Evolutionary conservation across 352 stramenopile genomes (phyloP), one percentile per base, ranked within the genome.

Genomic region (Globisporangium recalcitrans): DNA sequence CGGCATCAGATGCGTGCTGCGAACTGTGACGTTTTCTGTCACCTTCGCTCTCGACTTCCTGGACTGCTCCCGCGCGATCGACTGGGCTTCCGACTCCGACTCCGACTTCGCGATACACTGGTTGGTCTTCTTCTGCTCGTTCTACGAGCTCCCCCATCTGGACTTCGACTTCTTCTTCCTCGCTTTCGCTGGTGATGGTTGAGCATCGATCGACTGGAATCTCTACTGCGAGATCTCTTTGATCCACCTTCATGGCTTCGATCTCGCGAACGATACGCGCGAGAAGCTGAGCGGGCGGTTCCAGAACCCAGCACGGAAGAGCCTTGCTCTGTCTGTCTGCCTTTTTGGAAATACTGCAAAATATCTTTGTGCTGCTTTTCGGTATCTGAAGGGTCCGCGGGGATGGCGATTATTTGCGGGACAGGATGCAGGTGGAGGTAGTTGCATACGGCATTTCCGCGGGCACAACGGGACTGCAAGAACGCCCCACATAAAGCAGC

Each of bases 401-500:
- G 27, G 19, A 9, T n/a, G 16, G 16, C 38, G 11, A 38, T 10
- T 32, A 22, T 24, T 63, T 40, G 44, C 5, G 34, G 24, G 4
- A 49, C 21, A 19, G n/a, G 32, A 46, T 60, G 27, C 14, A 59
- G 31, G 29, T 70, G 64, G 19, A 70, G 44, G 9, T 70, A 67
- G 32, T 70, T 70, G 44, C 64, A 70, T 19, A 46, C 26, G 13
- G 27, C n/a, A 11, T 58, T 62, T 3, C 64, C 64, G 14, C 64
- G 53, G 4, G 59, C 34, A 52, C 64, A 70, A 2, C 47, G 53
- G 5, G 29, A 52, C 26, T 63, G 48, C 21, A 59, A 24, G 42
- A 63, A 67, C 3, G 64, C 59, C 4, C 60, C 59, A 21, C 64
- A 70, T 0, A 60, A 19, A 31, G 51, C 64, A 11, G 64, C 26